Base-by-base conservation (phyloP, 1,284 basidiomycete species). In the Ustilago nuda region DNA sequence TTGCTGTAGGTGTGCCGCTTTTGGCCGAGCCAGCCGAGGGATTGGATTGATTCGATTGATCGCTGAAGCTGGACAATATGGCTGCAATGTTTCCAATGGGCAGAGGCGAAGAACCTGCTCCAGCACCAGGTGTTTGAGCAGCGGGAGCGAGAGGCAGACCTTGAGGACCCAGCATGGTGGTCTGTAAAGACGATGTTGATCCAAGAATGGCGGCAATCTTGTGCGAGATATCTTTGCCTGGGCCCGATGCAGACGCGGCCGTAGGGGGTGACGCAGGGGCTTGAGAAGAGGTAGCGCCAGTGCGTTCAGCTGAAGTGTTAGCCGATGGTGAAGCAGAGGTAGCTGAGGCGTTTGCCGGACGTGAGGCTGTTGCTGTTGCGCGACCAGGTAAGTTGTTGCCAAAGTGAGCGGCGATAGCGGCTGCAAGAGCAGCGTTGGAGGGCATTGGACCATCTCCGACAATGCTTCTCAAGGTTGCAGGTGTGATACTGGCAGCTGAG, bases 371-470 rank as follows among this genome's bases (percentile, higher is more conserved):
- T 27, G 43, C 37, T 33, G 73, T 30, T 30, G 63, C 19, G 33
- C 51, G 54, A 23, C 50, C 66, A 23, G 73, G 69, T 17, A 69
- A 43, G 41, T 32, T 76, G 48, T 62, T 69, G 41, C 74, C 74
- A 61, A 76, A 76, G 56, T 76, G 74, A 43, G 74, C 74, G 8
- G 61, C 62, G 30, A 76, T 76, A 4, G 74, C 74, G 37, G 74
- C 74, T 11, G 69, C 74, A 46, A 76, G 36, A 23, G 74, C 68
- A 9, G 74, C 74, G 13, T 76, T 76, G 59, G 74, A 76, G 5
- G 74, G 74, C 74, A 76, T 72, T 12, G 74, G 74, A 0, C 74
- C 74, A 48, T 76, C 74, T 39, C 69, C 74, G 8, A 76, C 69
- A 27, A 76, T 76, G 61, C 62, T 76, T 37, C 65, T 65, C 19